phyloP scores from a whole-genome alignment of 2,329 filamentous ascomycete species.

The Cladophialophora yegresii region DNA sequence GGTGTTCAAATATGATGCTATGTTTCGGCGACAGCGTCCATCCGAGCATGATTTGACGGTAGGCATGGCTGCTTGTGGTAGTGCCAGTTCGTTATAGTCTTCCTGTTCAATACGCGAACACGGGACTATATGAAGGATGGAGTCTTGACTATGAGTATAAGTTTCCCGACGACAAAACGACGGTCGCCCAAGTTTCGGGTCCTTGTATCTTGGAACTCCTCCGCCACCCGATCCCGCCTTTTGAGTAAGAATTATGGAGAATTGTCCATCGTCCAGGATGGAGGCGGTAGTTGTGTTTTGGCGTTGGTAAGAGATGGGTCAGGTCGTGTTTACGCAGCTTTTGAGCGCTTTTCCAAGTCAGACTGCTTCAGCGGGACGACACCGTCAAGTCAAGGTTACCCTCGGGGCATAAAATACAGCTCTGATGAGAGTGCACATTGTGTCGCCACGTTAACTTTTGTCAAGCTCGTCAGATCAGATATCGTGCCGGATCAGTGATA shows the following conservation, averaged over 20 bases:
- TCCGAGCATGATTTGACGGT: neutral
- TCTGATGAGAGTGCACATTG: neutral
- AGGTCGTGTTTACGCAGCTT: neutral
- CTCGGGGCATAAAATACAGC: neutral
- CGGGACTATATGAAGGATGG: neutral
- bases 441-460: neutral
- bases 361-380: neutral
- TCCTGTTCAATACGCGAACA: constrained; percentile 3
- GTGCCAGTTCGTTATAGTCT: neutral
- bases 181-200: neutral
- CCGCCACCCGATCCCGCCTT: too few species aligned
- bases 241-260: neutral
- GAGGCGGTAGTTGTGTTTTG: neutral
- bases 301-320: neutral
- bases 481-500: neutral
- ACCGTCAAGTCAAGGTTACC: neutral
- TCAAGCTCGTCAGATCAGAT: neutral
- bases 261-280: neutral
- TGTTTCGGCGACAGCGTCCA: neutral
- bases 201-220: neutral
- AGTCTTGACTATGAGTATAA: neutral
- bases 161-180: neutral
- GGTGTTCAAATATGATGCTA: neutral
- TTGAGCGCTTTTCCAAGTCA: neutral
- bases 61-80: neutral